Base-by-base conservation (phyloP, 169 alveolate genomes). In the Cyclospora cayetanensis region DNA sequence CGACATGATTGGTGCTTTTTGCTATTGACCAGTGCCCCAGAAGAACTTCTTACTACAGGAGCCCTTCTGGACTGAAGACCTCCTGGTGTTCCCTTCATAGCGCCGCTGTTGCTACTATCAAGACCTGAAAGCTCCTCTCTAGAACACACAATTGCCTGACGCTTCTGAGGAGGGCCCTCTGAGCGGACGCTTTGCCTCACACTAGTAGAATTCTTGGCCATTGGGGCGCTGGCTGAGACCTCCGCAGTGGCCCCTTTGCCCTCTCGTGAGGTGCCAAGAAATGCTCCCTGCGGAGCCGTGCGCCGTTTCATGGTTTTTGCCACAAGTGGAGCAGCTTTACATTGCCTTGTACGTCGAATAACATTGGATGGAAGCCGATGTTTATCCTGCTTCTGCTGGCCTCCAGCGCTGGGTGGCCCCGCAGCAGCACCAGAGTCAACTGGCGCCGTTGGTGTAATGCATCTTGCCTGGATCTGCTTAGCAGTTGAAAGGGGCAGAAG, bases 121-220 rank as follows among this genome's bases (percentile, higher is more conserved):
- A n/a, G 68, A 5, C 50, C 70, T 43, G 31, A 65, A 11, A 68
- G 35, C 43, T 77, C 87, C 15, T 68, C 87, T 37, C 87, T 25
- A 2, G 50, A 29, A 65, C 70, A 4, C 87, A 31, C 87, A 37
- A 77, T 68, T 4, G 87, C 87, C 70, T 77, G 87, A 2, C 87
- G 87, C 68, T 77, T 77, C 29, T 77, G 87, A 46, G 87, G 87
- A 15, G 87, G 87, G 3, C 87, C 87, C 43, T 77, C 87, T 35
- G 72, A 65, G 25, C 87, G 70, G 22, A 55, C 50, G 25, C 20
- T 43, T 65, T 29, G 68, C 68, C 87, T 34, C 87, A 39, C 25
- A 39, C 35, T 25, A 72, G 37, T 18, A 39, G 84, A 18, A 72
- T 22, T 2, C 37, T 27, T 27, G 84, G 53, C 20, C 53, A 53